Evolutionary conservation across 768 basidiomycete genomes (phyloP).

Genomic region (Tephrocybe sp.): DNA sequence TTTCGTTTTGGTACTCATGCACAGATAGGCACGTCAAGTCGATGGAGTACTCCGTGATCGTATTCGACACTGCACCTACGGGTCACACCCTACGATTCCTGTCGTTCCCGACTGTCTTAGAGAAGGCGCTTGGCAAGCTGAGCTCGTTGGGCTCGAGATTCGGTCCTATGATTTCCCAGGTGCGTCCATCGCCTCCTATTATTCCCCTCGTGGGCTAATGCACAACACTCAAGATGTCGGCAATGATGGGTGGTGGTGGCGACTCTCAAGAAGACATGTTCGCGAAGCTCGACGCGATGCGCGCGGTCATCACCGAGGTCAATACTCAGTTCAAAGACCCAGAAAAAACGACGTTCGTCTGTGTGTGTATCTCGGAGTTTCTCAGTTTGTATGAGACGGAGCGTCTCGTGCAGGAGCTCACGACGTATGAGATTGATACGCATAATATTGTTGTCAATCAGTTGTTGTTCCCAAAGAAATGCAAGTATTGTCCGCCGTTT

Average conservation of each 20-base stretch:
- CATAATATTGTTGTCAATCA: constrained; percentile 99
- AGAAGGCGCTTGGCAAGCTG: constrained; percentile 95
- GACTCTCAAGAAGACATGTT: constrained; percentile 98
- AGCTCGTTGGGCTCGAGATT: constrained; percentile 92
- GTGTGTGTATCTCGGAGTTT: constrained; percentile 99
- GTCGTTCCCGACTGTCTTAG: constrained; percentile 97
- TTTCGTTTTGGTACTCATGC: background rate
- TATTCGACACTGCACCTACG: constrained; percentile 98
- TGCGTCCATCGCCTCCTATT: constrained; percentile 18
- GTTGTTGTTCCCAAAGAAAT: constrained; percentile 87
- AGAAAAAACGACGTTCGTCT: constrained; percentile 99
- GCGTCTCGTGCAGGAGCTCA: constrained; percentile 93
- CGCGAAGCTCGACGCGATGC: constrained; percentile 95
- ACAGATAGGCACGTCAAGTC: constrained; percentile 93
- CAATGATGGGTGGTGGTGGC: constrained; percentile 92
- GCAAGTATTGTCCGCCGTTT: constrained; percentile 43
- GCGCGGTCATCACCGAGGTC: constrained; percentile 95
- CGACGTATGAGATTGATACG: constrained; percentile 94
- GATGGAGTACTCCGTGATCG: constrained; percentile 99
- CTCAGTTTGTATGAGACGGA: constrained; percentile 98
- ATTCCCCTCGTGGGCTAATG: background rate
- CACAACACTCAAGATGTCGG: constrained; percentile 69
- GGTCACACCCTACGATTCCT: constrained; percentile 98
- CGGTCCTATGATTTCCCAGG: constrained; percentile 95
- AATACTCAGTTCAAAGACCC: constrained; percentile 99